Percentiles rank a stretch among this genome's conserved stretches.
Conservation (phyloP, 2,329 filamentous ascomycete genomes). For the Piedraia hortae region DNA sequence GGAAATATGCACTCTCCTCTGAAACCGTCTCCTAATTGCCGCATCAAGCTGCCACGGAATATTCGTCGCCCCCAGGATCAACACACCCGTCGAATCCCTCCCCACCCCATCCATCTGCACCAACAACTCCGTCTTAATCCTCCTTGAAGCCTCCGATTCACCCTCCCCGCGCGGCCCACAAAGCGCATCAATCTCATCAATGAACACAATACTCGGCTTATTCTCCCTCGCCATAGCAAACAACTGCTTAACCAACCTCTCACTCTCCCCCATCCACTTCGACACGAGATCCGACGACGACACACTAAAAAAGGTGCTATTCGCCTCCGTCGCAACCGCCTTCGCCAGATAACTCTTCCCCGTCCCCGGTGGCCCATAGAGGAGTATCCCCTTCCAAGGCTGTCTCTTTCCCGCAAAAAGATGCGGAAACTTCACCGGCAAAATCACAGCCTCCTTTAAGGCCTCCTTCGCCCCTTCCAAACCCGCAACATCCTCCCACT, state of each 20-base stretch:
- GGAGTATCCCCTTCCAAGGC: conserved; percentile 90
- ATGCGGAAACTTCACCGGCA: conserved; percentile 96
- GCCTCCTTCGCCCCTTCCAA: conserved; percentile 87
- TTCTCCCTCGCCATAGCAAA: conserved; percentile 97
- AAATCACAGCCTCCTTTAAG: conserved; percentile 84
- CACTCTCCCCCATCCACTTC: conserved; percentile 99
- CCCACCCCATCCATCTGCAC: conserved; percentile 99
- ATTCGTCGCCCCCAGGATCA: conserved; percentile 89
- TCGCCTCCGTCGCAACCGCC: conserved; percentile 90
- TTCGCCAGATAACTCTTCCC: conserved; percentile 96
- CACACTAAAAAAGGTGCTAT: conserved; percentile 97
- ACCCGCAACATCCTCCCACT: conserved; percentile 95
- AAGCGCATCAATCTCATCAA: conserved; percentile 89
- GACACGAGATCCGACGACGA: conserved; percentile 91
- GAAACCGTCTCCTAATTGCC: conserved; percentile 85
- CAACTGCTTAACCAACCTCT: conserved; percentile 87
- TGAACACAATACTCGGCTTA: conserved; percentile 94
- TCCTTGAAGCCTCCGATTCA: conserved; percentile 85
- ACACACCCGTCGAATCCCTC: conserved; percentile 74
- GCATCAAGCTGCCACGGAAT: conserved; percentile 97
- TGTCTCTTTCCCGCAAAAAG: conserved; percentile 87
- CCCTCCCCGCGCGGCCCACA: conserved; percentile 83
- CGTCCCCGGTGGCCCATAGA: conserved; percentile 88
- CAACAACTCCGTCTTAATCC: conserved; percentile 94
- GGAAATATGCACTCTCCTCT: conserved; percentile 83